phyloP scores from a whole-genome alignment of 208 protist species.

The Blastocrithidia nonstop region DNA sequence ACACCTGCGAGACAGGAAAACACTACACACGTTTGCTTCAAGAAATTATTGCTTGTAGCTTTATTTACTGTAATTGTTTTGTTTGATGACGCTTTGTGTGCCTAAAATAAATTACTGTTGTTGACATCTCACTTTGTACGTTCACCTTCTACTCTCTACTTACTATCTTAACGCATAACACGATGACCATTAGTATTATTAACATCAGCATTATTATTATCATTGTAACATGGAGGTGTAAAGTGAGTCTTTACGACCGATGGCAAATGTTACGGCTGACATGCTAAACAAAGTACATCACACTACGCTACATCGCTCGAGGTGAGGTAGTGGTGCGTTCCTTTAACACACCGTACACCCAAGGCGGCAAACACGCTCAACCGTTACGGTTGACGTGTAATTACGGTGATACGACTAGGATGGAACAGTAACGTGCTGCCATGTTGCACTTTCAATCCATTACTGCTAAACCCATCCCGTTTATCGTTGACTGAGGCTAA shows the following conservation, averaged over 20 bases:
- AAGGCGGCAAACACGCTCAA: conserved; percentile 19
- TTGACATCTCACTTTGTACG: too few relatives aligned
- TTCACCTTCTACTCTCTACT: too few relatives aligned
- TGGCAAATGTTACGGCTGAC: conserved; percentile 33
- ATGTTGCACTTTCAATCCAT: neutral
- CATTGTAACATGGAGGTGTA: conserved; percentile 1
- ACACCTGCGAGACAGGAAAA: conserved; percentile 43
- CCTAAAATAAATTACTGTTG: neutral
- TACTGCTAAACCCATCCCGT: conserved; percentile 4
- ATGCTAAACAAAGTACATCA: conserved; percentile 50
- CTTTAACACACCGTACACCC: conserved; percentile 34
- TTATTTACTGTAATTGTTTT: neutral
- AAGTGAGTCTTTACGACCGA: conserved; percentile 33
- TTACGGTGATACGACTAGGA: conserved; percentile 54
- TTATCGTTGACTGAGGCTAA: conserved; percentile 1
- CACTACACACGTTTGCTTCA: conserved; percentile 24
- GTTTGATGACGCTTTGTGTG: neutral
- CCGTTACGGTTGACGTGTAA: conserved; percentile 42
- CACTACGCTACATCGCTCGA: conserved; percentile 10
- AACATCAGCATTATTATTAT: neutral
- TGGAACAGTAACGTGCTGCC: conserved; percentile 18
- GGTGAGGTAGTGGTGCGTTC: conserved; percentile 22
- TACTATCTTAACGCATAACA: too few relatives aligned
- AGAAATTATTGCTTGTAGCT: neutral
- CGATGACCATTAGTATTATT: too few relatives aligned